These are phyloP conservation scores for Penicillium desertorum DNA, from an alignment of 495 filamentous ascomycete genomes.

Conservation along the genomic window DNA sequence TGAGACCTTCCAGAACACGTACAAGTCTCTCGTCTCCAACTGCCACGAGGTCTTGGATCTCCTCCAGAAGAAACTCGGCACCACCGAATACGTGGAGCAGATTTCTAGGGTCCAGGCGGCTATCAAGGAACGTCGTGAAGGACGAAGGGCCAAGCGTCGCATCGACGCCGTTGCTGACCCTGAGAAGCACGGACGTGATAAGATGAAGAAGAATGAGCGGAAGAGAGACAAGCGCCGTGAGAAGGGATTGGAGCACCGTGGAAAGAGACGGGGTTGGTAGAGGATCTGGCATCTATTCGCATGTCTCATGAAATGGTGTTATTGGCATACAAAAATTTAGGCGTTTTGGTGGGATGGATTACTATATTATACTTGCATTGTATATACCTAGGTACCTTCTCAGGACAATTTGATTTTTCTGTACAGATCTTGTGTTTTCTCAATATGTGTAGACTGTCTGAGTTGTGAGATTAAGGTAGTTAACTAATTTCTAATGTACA, in stretches of 20 bases:
- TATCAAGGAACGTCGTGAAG: constrained; percentile 67
- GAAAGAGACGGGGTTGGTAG: constrained; percentile 68
- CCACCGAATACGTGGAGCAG: constrained; percentile 67
- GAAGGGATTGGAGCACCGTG: constrained; percentile 65
- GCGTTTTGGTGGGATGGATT: constrained; percentile 25
- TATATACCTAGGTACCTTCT: constrained; percentile 21
- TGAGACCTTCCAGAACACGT: constrained; percentile 61
- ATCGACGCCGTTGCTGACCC: constrained; percentile 82
- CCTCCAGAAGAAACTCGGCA: constrained; percentile 83
- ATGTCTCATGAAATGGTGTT: constrained; percentile 28
- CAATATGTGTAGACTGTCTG: not conserved
- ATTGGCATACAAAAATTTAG: constrained; percentile 30
- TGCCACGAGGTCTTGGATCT: constrained; percentile 70
- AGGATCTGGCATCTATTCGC: constrained; percentile 8
- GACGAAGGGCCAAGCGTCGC: constrained; percentile 74
- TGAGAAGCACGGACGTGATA: constrained; percentile 72
- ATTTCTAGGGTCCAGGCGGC: constrained; percentile 66
- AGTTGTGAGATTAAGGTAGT: not conserved
- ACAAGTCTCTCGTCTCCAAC: constrained; percentile 65
- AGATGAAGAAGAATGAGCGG: constrained; percentile 81
- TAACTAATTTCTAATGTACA: constrained; percentile 4
- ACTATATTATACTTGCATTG: constrained; percentile 4
- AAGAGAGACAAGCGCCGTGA: constrained; percentile 82
- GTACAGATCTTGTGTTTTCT: constrained; percentile 10
- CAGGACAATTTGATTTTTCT: constrained; percentile 19